Evolutionary conservation across 1,284 basidiomycete species (phyloP), one percentile per base, ranked within the genome.

Genomic region (Microbotryum saponariae): DNA sequence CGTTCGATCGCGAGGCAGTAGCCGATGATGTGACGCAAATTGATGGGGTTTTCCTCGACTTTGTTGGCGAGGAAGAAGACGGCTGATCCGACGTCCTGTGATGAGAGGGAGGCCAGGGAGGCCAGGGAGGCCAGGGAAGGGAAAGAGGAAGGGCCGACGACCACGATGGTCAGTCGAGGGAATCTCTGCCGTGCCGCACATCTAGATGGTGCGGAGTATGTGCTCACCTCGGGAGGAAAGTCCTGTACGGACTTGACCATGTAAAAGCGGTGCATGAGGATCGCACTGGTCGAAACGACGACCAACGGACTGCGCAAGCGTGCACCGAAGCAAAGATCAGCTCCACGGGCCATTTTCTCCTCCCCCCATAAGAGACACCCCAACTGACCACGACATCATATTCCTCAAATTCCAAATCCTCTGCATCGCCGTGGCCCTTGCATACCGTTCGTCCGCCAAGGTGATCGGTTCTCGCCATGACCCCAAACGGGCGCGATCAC

Each of bases 201-300:
- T 8, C 25, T 16, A 20, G 23, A 27, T 6, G 27, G n/a, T 4
- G 23, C 16, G 29, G 44, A 20, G 14, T 20, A 20, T 14, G 8
- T n/a, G 46, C 60, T 56, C 45, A 68, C 70, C 18, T 60, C 51
- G 14, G 54, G 42, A 9, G 66, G 59, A 52, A 62, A 72, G 20
- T 64, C 45, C 37, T 70, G 65, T 23, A 73, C 27, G 2, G 63
- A 54, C 27, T 63, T 58, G 14, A 70, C 56, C 73, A 74, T 74
- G 66, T 72, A 74, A 62, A 74, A 74, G 3, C 72, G 63, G 56
- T 74, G 70, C 31, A 74, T 25, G 56, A 68, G 68, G 6, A 67
- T 63, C 4, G 69, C 65, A 2, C 72, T 71, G 4, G 72, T 71
- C 16, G 64, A 61, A 21, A 71, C 47, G 10, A 67, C 64, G 16